These are phyloP conservation scores for Gomphus bonarii DNA, from an alignment of 1,284 basidiomycete genomes.

Conservation along the genomic window DNA sequence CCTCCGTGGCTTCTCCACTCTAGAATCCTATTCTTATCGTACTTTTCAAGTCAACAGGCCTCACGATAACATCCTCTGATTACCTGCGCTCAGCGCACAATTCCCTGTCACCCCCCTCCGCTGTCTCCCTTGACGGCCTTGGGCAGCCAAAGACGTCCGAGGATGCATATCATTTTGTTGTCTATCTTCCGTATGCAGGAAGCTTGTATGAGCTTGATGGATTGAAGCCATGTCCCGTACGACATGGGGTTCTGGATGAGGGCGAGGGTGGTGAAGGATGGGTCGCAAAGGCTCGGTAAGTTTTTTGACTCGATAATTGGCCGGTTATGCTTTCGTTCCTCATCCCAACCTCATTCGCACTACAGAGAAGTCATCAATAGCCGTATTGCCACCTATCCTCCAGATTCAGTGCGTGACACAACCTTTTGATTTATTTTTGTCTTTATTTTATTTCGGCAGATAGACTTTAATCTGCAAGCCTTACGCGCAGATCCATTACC, in stretches of 20 bases:
- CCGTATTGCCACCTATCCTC: conserved; percentile 81
- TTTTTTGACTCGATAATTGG: not conserved
- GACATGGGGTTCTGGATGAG: conserved; percentile 62
- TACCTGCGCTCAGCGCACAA: conserved; percentile 82
- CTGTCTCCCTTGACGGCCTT: conserved; percentile 70
- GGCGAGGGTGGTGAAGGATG: conserved; percentile 71
- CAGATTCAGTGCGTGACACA: conserved; percentile 62
- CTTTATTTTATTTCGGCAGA: conserved; percentile 29
- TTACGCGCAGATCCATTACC: conserved; percentile 74
- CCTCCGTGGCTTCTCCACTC: not conserved
- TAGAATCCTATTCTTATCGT: conserved; percentile 27
- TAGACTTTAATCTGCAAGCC: conserved; percentile 87
- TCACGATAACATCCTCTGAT: conserved; percentile 80
- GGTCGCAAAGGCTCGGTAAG: conserved; percentile 67
- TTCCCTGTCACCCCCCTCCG: conserved; percentile 78
- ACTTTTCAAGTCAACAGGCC: conserved; percentile 49
- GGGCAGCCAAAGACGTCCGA: conserved; percentile 62
- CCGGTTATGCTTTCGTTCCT: not conserved
- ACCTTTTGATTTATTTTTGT: not conserved
- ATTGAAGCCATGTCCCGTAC: conserved; percentile 67
- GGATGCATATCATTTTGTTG: conserved; percentile 90
- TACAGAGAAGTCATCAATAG: conserved; percentile 65
- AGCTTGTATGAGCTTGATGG: conserved; percentile 88
- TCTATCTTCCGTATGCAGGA: conserved; percentile 78
- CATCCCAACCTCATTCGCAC: not conserved